These are phyloP conservation scores for Ascochyta lentis DNA, from an alignment of 2,329 filamentous ascomycete species.

Conservation along the genomic window DNA sequence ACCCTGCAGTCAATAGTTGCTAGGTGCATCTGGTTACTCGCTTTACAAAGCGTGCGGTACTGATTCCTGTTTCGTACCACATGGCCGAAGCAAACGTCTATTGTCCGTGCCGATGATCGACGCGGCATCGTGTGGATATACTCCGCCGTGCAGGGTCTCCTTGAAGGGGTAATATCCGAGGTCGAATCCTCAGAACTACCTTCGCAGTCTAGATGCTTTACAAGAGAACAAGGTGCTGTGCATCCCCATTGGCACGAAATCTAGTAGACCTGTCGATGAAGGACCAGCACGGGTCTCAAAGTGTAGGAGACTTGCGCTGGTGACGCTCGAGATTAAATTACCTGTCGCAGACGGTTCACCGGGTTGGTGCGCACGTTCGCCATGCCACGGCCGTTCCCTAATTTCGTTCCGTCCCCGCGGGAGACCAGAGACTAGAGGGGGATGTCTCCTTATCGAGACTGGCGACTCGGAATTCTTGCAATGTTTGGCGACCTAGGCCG, in stretches of 20 bases:
- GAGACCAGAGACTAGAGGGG: constrained; percentile 2
- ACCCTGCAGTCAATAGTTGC: constrained; percentile 8
- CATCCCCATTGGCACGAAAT: background rate
- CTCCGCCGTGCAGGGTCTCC: constrained; percentile 2
- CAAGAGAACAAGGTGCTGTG: background rate
- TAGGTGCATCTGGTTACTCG: constrained; percentile 7
- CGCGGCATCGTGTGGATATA: constrained; percentile 1
- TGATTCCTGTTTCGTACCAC: constrained; percentile 6
- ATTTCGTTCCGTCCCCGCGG: constrained; percentile 23
- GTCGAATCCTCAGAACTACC: background rate
- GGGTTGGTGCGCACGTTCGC: constrained; percentile 17
- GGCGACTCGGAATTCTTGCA: constrained; percentile 6
- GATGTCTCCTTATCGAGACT: constrained; percentile 2
- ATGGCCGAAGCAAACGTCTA: constrained; percentile 11
- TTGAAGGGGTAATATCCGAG: constrained; percentile 19
- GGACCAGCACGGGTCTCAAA: constrained; percentile 8
- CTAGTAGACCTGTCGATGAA: background rate
- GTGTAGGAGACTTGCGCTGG: constrained; percentile 1
- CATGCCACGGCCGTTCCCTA: constrained; percentile 16
- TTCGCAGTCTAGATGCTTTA: background rate
- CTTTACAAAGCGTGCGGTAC: constrained; percentile 14
- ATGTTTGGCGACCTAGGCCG: constrained; percentile 6
- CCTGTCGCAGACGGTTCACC: constrained; percentile 8
- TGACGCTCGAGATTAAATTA: constrained; percentile 7
- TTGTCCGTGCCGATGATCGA: constrained; percentile 16